phyloP scores from a whole-genome alignment of 805 yeast genomes.

The Wickerhamomyces canadensis region DNA sequence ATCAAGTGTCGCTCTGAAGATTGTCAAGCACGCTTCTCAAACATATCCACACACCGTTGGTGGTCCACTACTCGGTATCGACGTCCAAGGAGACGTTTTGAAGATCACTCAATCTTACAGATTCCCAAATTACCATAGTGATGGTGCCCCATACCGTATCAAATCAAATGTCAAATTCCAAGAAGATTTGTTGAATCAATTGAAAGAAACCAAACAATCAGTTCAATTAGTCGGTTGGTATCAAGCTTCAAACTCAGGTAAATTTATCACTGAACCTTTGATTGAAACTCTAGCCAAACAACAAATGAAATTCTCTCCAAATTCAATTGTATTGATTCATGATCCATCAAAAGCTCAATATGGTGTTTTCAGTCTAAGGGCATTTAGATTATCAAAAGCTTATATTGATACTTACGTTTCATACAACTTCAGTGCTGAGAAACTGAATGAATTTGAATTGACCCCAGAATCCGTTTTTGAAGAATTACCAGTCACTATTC shows the following conservation, averaged over 20 bases:
- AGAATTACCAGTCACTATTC: constrained; percentile 61
- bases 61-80: constrained; percentile 75
- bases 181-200: constrained; percentile 55
- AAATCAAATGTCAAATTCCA: constrained; percentile 64
- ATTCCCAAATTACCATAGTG: constrained; percentile 55
- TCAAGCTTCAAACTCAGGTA: constrained; percentile 63
- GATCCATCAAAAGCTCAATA: constrained; percentile 65
- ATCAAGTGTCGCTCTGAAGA: constrained; percentile 41
- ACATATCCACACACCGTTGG: constrained; percentile 54
- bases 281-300: constrained; percentile 65
- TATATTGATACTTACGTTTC: constrained; percentile 46
- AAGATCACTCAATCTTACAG: constrained; percentile 57
- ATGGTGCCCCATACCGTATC: constrained; percentile 54
- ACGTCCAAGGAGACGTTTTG: constrained; percentile 43
- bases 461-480: constrained; percentile 63
- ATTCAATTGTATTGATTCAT: constrained; percentile 52
- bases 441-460: constrained; percentile 52
- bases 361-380: constrained; percentile 59
- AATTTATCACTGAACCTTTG: constrained; percentile 57
- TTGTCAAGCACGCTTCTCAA: constrained; percentile 64
- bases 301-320: constrained; percentile 50
- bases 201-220: constrained; percentile 60
- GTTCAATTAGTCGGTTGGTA: constrained; percentile 79
- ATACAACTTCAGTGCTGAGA: constrained; percentile 62
- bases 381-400: constrained; percentile 58